phyloP scores from a whole-genome alignment of 176 grass and related monocot genomes.

The Ananas comosus region DNA sequence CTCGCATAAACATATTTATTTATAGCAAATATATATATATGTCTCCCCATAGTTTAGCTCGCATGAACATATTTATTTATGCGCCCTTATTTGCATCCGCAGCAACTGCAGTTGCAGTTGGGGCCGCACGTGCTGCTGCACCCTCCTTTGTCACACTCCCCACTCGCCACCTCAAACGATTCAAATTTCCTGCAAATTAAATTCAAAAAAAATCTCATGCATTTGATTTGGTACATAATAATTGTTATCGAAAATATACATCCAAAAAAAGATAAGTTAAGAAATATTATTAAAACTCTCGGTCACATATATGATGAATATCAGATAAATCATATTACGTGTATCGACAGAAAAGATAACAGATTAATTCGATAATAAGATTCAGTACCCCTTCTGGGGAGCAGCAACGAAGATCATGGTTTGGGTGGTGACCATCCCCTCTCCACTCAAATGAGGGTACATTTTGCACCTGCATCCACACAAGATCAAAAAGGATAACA shows the following conservation, averaged over 20 bases:
- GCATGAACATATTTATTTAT: neutral
- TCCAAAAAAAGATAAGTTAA: neutral
- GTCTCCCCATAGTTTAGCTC: neutral
- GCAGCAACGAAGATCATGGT: constrained; percentile 11
- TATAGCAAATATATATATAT: too few species aligned
- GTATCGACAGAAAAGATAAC: neutral
- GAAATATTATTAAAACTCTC: too few species aligned
- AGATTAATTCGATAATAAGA: neutral
- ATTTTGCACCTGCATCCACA: constrained; percentile 31
- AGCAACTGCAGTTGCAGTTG: constrained; percentile 38
- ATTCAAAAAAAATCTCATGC: neutral
- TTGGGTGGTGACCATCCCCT: constrained; percentile 5
- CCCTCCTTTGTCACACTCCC: constrained; percentile 26
- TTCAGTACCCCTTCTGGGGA: constrained; percentile 24
- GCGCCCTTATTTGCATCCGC: constrained; percentile 25
- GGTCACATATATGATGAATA: neutral
- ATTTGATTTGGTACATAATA: neutral
- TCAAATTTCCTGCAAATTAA: constrained; percentile 23
- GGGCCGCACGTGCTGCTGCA: constrained; percentile 49
- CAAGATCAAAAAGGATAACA: neutral
- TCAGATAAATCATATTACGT: too few species aligned
- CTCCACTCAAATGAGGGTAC: constrained; percentile 18
- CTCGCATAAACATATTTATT: neutral
- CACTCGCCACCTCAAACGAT: constrained; percentile 17
- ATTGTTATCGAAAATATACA: neutral